Evolutionary conservation across 495 filamentous ascomycete species (phyloP), one percentile per base, ranked within the genome.

Genomic region (Cetradonia linearis): DNA sequence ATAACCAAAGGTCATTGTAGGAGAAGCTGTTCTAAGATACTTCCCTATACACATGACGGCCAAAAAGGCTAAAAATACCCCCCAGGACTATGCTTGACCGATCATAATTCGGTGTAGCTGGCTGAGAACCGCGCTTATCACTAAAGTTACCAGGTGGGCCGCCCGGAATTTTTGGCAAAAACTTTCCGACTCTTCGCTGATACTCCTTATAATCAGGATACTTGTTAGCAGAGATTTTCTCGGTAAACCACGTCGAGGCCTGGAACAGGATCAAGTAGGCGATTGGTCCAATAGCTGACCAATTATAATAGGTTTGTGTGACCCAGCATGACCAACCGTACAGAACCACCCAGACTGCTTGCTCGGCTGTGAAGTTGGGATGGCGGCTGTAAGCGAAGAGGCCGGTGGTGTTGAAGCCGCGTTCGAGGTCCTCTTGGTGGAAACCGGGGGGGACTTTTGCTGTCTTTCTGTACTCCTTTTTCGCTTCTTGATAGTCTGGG

Each of bases 281-380:
- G 5, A 88, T 14, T 0, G 84, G 76, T 14, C 92, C 93, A n/a
- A 82, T 62, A 20, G 78, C 81, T 3, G 86, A 81, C 91, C 91
- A 99, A 71, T 86, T 91, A 70, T 81, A 83, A 52, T 83, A 78
- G 9, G 74, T 80, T 40, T 83, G 79, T 20, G 85, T 87, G 59
- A 81, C 77, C 69, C 77, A 89, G 72, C 85, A 89, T 62, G 78
- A 80, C 93, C 93, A 99, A 60, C 86, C 77, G 70, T 97, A 97
- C 59, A 96, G 68, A 30, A 80, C 68, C 38, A 95, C 71, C 94
- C 94, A 99, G 69, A 97, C 83, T 31, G 84, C 79, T 73, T 97
- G 92, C 72, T 99, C 94, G 42, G 88, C 87, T 31, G 85, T 81
- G 68, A 96, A 97, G 73, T 97, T 97, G 42, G 94, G 94, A 71